A percentile compares a stretch with the other conserved stretches of the same genome.
Conservation (phyloP, 179 eudicot species). For the Pouteria campechiana region DNA sequence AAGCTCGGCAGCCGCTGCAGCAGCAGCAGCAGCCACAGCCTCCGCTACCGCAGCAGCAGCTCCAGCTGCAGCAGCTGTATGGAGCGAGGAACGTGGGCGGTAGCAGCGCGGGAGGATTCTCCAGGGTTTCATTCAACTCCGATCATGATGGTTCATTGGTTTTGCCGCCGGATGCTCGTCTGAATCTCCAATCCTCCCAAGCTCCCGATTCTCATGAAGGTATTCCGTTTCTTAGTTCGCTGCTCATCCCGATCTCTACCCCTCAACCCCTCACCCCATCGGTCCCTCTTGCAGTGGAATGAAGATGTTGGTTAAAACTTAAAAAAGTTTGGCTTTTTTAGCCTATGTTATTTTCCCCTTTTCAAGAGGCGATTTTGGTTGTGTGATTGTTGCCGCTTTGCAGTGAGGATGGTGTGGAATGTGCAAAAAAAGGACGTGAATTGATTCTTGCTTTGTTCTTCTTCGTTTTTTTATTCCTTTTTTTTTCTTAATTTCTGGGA, state of each 20-base stretch:
- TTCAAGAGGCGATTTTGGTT: not conserved
- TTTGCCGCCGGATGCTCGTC: conserved; percentile 25
- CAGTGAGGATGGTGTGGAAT: too few relatives aligned
- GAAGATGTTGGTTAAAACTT: too few relatives aligned
- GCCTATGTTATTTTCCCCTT: not conserved
- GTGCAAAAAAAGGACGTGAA: too few relatives aligned
- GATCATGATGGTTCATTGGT: conserved; percentile 31
- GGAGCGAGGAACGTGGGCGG: too few relatives aligned
- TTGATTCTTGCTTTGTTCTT: too few relatives aligned
- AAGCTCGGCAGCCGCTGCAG: conserved; percentile 30
- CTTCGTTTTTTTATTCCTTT: too few relatives aligned
- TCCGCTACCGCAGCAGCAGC: conserved; percentile 19
- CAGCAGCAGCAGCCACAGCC: conserved; percentile 16
- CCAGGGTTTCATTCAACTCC: conserved; percentile 43
- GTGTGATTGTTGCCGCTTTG: too few relatives aligned
- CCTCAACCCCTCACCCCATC: too few relatives aligned
- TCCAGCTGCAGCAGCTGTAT: conserved; percentile 17
- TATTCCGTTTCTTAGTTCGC: conserved; percentile 3
- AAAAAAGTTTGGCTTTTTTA: not conserved
- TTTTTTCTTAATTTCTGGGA: too few relatives aligned
- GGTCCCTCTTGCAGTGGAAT: too few relatives aligned
- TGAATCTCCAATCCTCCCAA: conserved; percentile 24
- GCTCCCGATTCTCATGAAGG: conserved; percentile 43
- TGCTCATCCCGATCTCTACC: too few relatives aligned
- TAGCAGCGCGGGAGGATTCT: conserved; percentile 18